Conservation (phyloP, 371 early-diverging fungal genomes). For the Saksenaea vasiformis region DNA sequence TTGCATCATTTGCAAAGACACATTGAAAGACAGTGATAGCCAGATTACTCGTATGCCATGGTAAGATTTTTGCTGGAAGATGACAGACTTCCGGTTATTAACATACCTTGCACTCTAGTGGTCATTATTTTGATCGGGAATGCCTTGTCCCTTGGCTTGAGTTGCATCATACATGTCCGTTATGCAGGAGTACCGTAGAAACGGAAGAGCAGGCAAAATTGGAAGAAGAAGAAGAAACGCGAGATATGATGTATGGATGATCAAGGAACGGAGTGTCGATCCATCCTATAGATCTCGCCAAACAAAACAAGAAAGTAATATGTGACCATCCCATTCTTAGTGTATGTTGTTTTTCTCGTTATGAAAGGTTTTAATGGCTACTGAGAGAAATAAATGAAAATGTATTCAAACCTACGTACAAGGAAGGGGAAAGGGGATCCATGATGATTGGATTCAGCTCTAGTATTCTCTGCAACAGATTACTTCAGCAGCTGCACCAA, state of each 20-base stretch:
- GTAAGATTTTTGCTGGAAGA: constrained; percentile 18
- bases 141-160: constrained; percentile 66
- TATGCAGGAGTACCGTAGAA: constrained; percentile 56
- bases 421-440: too few relatives aligned
- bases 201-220: constrained; percentile 46
- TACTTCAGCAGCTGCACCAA: too few relatives aligned
- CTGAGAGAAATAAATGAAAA: too few relatives aligned
- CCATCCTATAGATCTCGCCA: too few relatives aligned
- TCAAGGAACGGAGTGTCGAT: neutral
- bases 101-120: constrained; percentile 28
- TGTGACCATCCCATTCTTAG: too few relatives aligned
- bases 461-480: too few relatives aligned
- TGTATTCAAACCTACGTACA: too few relatives aligned
- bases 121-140: constrained; percentile 58
- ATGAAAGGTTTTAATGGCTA: too few relatives aligned
- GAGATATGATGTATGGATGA: constrained; percentile 52
- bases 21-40: constrained; percentile 25
- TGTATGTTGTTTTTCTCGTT: too few relatives aligned
- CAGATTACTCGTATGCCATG: constrained; percentile 53
- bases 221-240: constrained; percentile 51
- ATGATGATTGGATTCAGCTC: too few relatives aligned
- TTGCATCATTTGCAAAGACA: constrained; percentile 56
- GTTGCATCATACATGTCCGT: constrained; percentile 61
- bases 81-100: constrained; percentile 1
- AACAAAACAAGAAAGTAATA: too few relatives aligned